Percentiles rank a stretch among this genome's conserved stretches.
Conservation (phyloP, 768 basidiomycete species). For the Boletus eberwhitei region DNA sequence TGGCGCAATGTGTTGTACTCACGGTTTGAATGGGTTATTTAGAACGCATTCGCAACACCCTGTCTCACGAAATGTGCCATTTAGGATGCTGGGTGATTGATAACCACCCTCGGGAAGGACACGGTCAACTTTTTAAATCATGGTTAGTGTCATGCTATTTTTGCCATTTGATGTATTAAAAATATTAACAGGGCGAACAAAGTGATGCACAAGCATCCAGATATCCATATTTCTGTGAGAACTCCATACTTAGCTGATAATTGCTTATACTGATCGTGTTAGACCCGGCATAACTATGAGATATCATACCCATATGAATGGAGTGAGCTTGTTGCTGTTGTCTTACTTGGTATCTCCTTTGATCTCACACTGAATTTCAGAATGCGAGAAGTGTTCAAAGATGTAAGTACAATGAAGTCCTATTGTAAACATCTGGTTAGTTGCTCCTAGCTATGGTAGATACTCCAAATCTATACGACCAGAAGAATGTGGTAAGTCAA, state of each 20-base stretch:
- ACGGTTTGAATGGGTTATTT: neutral
- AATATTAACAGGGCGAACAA: slow-evolving; percentile 49
- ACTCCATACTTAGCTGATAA: slow-evolving; percentile 1
- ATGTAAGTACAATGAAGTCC: slow-evolving; percentile 39
- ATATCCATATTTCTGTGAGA: slow-evolving; percentile 71
- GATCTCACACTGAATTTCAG: slow-evolving; percentile 33
- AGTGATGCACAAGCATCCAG: slow-evolving; percentile 64
- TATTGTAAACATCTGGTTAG: slow-evolving; percentile 4
- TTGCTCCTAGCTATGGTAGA: slow-evolving; percentile 57
- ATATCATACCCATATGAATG: slow-evolving; percentile 71
- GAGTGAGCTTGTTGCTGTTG: slow-evolving; percentile 43
- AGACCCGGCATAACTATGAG: slow-evolving; percentile 75
- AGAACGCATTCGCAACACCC: slow-evolving; percentile 80
- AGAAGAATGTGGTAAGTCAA: slow-evolving; percentile 55
- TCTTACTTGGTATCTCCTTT: neutral
- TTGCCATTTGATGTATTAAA: neutral
- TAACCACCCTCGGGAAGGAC: slow-evolving; percentile 62
- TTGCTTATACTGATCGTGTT: neutral
- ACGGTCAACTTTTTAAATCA: slow-evolving; percentile 67
- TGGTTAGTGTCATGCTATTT: slow-evolving; percentile 46
- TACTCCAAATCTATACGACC: slow-evolving; percentile 70
- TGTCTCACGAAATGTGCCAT: slow-evolving; percentile 93
- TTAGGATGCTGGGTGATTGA: slow-evolving; percentile 84
- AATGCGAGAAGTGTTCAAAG: slow-evolving; percentile 61
- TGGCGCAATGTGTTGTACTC: neutral